Evolutionary conservation across 1,284 basidiomycete genomes (phyloP).

Genomic region (Sporisorium exsertum): DNA sequence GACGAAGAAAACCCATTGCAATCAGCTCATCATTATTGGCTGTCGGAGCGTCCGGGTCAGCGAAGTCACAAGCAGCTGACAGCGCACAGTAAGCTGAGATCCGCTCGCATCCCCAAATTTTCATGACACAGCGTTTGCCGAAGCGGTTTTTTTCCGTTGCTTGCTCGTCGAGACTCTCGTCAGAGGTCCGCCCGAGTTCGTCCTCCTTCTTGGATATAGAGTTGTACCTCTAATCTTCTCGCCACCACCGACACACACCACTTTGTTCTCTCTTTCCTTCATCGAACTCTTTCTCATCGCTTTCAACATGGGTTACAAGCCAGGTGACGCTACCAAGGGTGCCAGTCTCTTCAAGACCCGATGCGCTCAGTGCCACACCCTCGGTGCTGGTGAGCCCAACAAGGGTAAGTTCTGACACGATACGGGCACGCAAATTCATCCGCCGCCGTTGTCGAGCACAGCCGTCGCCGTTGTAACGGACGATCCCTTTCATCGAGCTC

Average conservation of each 20-base stretch:
- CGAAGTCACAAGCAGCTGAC: neutral
- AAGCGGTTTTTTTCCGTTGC: conserved; percentile 3
- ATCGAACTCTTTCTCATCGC: conserved; percentile 1
- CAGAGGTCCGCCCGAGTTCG: conserved; percentile 10
- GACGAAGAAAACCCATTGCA: conserved; percentile 1
- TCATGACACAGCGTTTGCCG: conserved; percentile 9
- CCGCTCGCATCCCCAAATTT: conserved; percentile 1
- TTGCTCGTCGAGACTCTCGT: neutral
- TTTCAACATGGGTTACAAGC: conserved; percentile 57
- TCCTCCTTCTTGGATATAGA: conserved; percentile 17
- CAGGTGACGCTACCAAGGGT: conserved; percentile 65
- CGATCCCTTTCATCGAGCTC: neutral
- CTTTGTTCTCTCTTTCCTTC: neutral
- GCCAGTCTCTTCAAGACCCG: conserved; percentile 76
- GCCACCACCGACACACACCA: conserved; percentile 16
- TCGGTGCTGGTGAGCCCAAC: conserved; percentile 83
- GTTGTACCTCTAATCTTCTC: neutral
- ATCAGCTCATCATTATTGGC: conserved; percentile 22
- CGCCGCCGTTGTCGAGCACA: neutral
- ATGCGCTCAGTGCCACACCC: conserved; percentile 96
- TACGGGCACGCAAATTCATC: neutral
- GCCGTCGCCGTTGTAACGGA: neutral
- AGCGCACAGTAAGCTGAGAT: conserved; percentile 21
- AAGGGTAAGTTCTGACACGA: conserved; percentile 71
- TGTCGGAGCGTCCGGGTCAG: conserved; percentile 11